Evolutionary conservation across 202 grass and related monocot species (phyloP), one percentile per base, ranked within the genome.

Genomic region (Panicum hallii): DNA sequence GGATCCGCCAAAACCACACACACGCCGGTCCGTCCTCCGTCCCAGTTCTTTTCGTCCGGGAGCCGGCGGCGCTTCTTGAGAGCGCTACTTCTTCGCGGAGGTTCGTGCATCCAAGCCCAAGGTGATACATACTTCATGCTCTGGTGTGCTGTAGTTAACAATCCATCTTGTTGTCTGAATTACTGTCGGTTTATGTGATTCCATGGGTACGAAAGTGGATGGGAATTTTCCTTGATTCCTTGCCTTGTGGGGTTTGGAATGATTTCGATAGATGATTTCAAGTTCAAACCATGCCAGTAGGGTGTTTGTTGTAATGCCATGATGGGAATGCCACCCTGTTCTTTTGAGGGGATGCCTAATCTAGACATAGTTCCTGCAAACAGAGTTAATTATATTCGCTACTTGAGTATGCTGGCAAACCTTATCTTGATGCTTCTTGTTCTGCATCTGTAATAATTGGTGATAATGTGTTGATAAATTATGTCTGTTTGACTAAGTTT

Each of bases 241-340:
- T 84, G n/a, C 60, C 60, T 52, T 16, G 22, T 3, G 10, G 9
- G 5, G 17, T 22, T 68, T 34, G 32, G 40, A 58, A 67, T 40
- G 48, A 40, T 86, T 57, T 67, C 38, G 11, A 38, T 17, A 15
- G 8, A 54, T 57, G 10, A 9, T 48, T 56, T 54, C 23, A 32
- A 36, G 49, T 65, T 68, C 20, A 41, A 79, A 63, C 5, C 47
- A 57, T 76, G 79, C n/a, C n/a, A 38, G 9, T 41, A 15, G 17
- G 9, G 13, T 88, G 56, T 56, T 47, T 63, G 34, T 12, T 78
- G 38, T 65, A 78, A 78, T 83, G 79, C 86, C 46, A 62, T 12
- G 36, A n/a, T 32, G 54, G 86, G 56, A 56, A 67, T 72, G 17
- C 1, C 58, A 48, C 26, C 41, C 4, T 26, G 22, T 47, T 28